These are phyloP conservation scores for Catenaria anguillulae DNA, from an alignment of 371 early-diverging fungal genomes.

Conservation along the genomic window DNA sequence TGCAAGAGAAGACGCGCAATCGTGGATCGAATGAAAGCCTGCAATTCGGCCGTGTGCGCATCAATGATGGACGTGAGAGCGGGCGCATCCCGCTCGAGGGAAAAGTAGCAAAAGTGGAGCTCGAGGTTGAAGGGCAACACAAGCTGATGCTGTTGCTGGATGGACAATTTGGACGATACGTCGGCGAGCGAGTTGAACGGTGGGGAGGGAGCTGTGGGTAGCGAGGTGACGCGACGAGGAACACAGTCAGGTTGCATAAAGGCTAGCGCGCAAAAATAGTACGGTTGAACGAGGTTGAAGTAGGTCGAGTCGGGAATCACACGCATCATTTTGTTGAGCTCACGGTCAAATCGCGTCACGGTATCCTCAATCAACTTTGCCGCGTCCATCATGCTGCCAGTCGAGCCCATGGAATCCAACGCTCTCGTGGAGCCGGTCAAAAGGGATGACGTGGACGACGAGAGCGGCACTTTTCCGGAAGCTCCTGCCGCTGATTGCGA, in stretches of 20 bases:
- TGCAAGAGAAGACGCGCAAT: background rate
- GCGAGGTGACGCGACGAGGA: background rate
- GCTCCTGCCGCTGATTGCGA: background rate
- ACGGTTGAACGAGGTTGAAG: background rate
- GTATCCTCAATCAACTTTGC: background rate
- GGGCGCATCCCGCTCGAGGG: background rate
- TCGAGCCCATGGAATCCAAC: too few relatives aligned
- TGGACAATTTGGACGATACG: too few relatives aligned
- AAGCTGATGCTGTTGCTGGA: too few relatives aligned
- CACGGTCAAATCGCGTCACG: background rate
- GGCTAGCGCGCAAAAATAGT: background rate
- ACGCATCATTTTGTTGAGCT: background rate
- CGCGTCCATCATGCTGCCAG: too few relatives aligned
- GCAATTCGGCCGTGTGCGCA: background rate
- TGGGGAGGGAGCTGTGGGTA: background rate
- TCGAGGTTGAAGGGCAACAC: background rate
- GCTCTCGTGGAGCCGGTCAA: too few relatives aligned
- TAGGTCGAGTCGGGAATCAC: background rate
- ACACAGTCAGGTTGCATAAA: background rate
- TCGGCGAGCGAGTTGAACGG: too few relatives aligned
- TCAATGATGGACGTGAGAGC: background rate
- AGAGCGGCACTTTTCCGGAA: too few relatives aligned
- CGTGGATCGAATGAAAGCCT: background rate
- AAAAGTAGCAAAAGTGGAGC: background rate
- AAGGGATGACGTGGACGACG: too few relatives aligned